Percentiles rank a stretch among this genome's conserved stretches.
These are phyloP conservation scores for Trichaptum fuscoviolaceum DNA, from an alignment of 768 basidiomycete genomes.

Conservation along the genomic window DNA sequence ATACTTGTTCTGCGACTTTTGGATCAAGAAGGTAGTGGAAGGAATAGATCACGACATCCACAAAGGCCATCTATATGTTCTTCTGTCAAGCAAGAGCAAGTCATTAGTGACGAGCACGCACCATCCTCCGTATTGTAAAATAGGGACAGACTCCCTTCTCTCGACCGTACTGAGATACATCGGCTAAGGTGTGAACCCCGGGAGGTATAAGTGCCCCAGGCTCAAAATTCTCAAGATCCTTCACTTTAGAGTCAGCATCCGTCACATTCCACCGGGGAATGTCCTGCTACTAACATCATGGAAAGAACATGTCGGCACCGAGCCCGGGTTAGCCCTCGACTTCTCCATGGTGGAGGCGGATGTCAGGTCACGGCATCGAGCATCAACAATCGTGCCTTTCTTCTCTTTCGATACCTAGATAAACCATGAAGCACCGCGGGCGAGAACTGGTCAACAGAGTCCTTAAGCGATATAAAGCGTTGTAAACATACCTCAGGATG, in stretches of 20 bases:
- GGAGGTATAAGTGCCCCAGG: slow-evolving; percentile 75
- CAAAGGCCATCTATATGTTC: slow-evolving; percentile 80
- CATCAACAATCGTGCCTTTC: slow-evolving; percentile 97
- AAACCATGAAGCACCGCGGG: slow-evolving; percentile 2
- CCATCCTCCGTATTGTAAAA: slow-evolving; percentile 95
- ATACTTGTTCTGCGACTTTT: slow-evolving; percentile 98
- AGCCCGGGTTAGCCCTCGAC: slow-evolving; percentile 80
- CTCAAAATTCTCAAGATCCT: slow-evolving; percentile 83
- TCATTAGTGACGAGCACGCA: slow-evolving; percentile 27
- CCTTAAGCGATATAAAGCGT: neutral
- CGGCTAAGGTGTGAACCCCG: slow-evolving; percentile 93
- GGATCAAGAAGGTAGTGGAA: slow-evolving; percentile 99
- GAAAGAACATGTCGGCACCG: slow-evolving; percentile 88
- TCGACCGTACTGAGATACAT: slow-evolving; percentile 83
- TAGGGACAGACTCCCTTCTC: slow-evolving; percentile 90
- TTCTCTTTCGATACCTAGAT: slow-evolving; percentile 91
- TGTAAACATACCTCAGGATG: slow-evolving; percentile 74
- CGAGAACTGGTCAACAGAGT: neutral
- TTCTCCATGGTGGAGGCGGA: slow-evolving; percentile 79
- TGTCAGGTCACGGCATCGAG: slow-evolving; percentile 92
- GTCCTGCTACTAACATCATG: slow-evolving; percentile 70
- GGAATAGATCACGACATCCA: slow-evolving; percentile 95
- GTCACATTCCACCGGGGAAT: neutral
- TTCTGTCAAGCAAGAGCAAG: neutral
- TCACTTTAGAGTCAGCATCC: slow-evolving; percentile 5